Conservation (phyloP, 2,329 filamentous ascomycete genomes). For the Amylocarpus encephaloides region DNA sequence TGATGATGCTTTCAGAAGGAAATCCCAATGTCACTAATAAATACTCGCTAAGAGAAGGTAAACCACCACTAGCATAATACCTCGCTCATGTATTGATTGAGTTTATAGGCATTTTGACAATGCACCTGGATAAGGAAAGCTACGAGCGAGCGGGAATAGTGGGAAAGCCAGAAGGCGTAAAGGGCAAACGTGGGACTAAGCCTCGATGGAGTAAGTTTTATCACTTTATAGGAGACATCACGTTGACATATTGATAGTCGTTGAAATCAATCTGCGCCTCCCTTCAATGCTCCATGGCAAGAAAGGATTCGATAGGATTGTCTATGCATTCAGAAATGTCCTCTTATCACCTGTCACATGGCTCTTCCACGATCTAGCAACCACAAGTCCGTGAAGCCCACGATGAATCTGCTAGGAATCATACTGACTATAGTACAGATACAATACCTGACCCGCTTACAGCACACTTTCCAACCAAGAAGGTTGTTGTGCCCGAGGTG, state of each 20-base stretch:
- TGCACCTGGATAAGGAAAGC: slow-evolving; percentile 73
- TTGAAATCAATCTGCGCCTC: slow-evolving; percentile 68
- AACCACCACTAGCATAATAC: slow-evolving; percentile 3
- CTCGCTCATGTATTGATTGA: slow-evolving; percentile 6
- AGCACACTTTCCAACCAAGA: slow-evolving; percentile 38
- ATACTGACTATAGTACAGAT: slow-evolving; percentile 34
- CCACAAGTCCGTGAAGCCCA: slow-evolving; percentile 37
- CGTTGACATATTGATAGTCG: slow-evolving; percentile 43
- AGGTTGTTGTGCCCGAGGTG: slow-evolving; percentile 32
- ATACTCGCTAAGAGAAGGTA: slow-evolving; percentile 66
- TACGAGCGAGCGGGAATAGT: slow-evolving; percentile 79
- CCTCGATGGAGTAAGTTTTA: slow-evolving; percentile 62
- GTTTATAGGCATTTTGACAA: slow-evolving; percentile 55
- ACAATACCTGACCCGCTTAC: slow-evolving; percentile 45
- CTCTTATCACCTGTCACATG: slow-evolving; percentile 63
- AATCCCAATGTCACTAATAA: slow-evolving; percentile 62
- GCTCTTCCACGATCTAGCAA: slow-evolving; percentile 65
- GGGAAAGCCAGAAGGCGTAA: slow-evolving; percentile 58
- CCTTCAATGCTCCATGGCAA: slow-evolving; percentile 61
- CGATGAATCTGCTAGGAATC: slow-evolving; percentile 3
- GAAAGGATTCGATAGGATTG: slow-evolving; percentile 29
- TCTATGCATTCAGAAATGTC: slow-evolving; percentile 53
- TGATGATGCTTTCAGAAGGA: slow-evolving; percentile 80
- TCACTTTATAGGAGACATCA: neutral
- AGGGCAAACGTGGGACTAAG: slow-evolving; percentile 53